Percentiles rank a stretch among this genome's conserved stretches.
phyloP scores from a whole-genome alignment of 768 basidiomycete genomes.

The Boletellus ananiceps region DNA sequence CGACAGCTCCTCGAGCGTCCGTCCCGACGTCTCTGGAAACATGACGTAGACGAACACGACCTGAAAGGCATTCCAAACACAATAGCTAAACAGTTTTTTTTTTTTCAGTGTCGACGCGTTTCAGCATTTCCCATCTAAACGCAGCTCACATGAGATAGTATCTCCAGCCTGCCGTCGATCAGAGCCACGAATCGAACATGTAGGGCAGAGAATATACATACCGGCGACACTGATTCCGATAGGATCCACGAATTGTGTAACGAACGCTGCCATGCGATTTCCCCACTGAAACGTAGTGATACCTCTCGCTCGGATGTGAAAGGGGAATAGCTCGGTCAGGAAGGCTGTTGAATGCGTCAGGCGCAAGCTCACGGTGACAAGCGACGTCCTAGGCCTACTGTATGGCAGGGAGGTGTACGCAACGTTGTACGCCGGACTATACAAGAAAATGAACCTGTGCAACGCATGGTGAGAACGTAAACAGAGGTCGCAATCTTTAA shows the following conservation, averaged over 20 bases:
- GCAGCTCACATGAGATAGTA: conserved; percentile 11
- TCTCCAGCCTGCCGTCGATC: conserved; percentile 11
- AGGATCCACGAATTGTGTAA: conserved; percentile 3
- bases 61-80: conserved; percentile 14
- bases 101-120: too few species aligned
- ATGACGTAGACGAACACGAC: conserved; percentile 13
- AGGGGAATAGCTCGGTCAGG: conserved; percentile 63
- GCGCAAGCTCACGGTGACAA: too few species aligned
- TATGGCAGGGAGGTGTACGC: conserved; percentile 4
- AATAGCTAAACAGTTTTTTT: conserved; percentile 7
- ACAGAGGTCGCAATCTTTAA: background rate
- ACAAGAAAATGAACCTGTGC: conserved; percentile 8
- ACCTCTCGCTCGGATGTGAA: conserved; percentile 54
- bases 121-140: too few species aligned
- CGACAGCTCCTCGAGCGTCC: conserved; percentile 17
- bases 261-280: conserved; percentile 34
- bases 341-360: conserved; percentile 36
- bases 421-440: conserved; percentile 3
- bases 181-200: too few species aligned
- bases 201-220: background rate
- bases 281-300: conserved; percentile 59
- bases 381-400: too few species aligned
- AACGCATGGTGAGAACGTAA: background rate
- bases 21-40: conserved; percentile 18
- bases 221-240: conserved; percentile 1